Evolutionary conservation across 768 basidiomycete species (phyloP), one percentile per base, ranked within the genome.

Genomic region (Pleurotus cornucopiae): DNA sequence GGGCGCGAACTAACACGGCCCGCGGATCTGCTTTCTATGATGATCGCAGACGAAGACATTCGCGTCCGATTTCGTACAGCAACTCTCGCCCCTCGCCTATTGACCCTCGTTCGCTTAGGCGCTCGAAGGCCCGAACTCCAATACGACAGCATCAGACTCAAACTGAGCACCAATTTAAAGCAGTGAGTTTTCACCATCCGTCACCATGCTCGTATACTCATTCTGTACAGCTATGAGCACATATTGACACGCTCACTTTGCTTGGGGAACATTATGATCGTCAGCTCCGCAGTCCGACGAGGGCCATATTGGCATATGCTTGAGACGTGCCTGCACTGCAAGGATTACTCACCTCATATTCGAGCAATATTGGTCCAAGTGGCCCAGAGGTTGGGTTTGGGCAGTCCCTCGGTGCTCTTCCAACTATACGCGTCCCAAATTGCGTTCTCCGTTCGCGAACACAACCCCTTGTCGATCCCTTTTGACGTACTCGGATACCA

Each of bases 251-350:
- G 86, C 41, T 76, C 86, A 25, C 74, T 93, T 25, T 83, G 78
- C 16, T 73, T 89, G 12, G 88, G 83, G 23, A 93, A 91, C 69
- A 81, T 87, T 60, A 86, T 91, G 79, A 79, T 97, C 40, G 79
- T 84, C 14, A 89, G 86, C 63, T 87, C 91, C 1, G 79, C 81
- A 1, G 80, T 88, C 18, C 80, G 95, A 23, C 83, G 91, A 13
- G 89, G 85, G 3, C 81, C 93, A 1, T 94, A 96, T 65, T 94
- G 89, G 85, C 88, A 96, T 68, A 66, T 98, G 48, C 73, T 98
- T 57, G 93, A 95, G 67, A 80, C 82, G 5, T 81, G 81, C 68
- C 62, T 74, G 60, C 69, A 76, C 59, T 65, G 64, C 56, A 66
- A 65, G 57, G 63, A 51, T 52, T 80, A 79, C 58, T 63, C 69